These are phyloP conservation scores for Sindora glabra DNA, from an alignment of 306 rosid species.

Conservation along the genomic window DNA sequence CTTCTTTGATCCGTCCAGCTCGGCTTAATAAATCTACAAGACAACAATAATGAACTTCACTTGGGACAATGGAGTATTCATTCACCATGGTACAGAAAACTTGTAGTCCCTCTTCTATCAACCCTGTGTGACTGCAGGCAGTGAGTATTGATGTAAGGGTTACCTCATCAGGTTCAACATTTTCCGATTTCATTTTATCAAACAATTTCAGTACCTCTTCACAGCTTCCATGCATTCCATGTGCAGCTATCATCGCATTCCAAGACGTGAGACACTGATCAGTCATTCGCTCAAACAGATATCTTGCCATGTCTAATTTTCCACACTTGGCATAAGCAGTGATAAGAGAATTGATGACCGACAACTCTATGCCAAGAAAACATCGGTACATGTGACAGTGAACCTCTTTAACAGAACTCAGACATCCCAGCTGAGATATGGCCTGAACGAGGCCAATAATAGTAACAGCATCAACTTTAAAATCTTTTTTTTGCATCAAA, in stretches of 20 bases:
- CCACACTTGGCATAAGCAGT: constrained; percentile 45
- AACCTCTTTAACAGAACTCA: constrained; percentile 33
- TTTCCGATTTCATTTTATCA: constrained; percentile 28
- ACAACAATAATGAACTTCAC: constrained; percentile 45
- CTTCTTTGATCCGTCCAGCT: constrained; percentile 38
- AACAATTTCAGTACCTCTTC: constrained; percentile 31
- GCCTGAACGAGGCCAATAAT: constrained; percentile 39
- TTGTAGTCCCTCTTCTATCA: constrained; percentile 35
- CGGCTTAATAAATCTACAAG: constrained; percentile 49
- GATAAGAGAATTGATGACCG: constrained; percentile 35
- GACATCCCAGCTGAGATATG: constrained; percentile 33
- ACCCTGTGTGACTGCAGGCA: constrained; percentile 52
- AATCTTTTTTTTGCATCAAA: constrained; percentile 26
- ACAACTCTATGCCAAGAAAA: constrained; percentile 19
- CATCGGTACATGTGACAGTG: constrained; percentile 34
- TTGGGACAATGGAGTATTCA: constrained; percentile 27
- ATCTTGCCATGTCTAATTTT: constrained; percentile 23
- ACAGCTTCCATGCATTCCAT: constrained; percentile 41
- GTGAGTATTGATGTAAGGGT: constrained; percentile 47
- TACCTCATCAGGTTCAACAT: constrained; percentile 30
- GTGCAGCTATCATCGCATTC: constrained; percentile 49
- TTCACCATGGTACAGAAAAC: constrained; percentile 29
- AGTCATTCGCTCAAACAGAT: constrained; percentile 29
- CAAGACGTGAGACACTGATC: constrained; percentile 38
- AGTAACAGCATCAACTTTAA: constrained; percentile 20